phyloP scores from a whole-genome alignment of 805 yeast species.

The Candida tallmaniae region DNA sequence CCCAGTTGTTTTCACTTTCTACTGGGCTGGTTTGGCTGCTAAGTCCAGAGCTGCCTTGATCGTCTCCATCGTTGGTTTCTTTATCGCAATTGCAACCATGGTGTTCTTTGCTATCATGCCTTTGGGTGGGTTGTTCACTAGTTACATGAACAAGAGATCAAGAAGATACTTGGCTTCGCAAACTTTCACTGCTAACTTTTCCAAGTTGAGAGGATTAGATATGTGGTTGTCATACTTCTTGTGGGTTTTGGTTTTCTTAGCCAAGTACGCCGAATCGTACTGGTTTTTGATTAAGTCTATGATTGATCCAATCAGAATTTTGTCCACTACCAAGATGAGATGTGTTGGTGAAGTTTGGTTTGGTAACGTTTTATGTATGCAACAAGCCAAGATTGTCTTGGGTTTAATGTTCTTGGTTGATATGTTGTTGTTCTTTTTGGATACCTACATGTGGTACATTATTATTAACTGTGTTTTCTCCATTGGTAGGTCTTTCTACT shows the following conservation, averaged over 20 bases:
- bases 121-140: constrained; percentile 90
- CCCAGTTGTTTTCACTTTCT: constrained; percentile 82
- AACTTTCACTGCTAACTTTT: constrained; percentile 90
- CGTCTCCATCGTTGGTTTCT: constrained; percentile 82
- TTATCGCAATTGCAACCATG: constrained; percentile 80
- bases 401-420: constrained; percentile 94
- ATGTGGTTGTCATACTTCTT: constrained; percentile 94
- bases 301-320: constrained; percentile 90
- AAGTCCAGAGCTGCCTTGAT: constrained; percentile 69
- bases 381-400: constrained; percentile 83
- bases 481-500: constrained; percentile 94
- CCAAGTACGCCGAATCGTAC: constrained; percentile 88
- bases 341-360: constrained; percentile 96
- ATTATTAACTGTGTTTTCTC: constrained; percentile 92
- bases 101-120: constrained; percentile 93
- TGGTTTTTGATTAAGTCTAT: constrained; percentile 83
- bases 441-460: constrained; percentile 99
- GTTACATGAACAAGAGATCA: constrained; percentile 80
- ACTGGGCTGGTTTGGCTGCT: constrained; percentile 65
- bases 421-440: constrained; percentile 93
- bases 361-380: constrained; percentile 66
- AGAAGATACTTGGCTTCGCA: constrained; percentile 91
- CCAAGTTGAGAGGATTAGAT: constrained; percentile 77
- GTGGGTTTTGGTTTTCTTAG: constrained; percentile 86
- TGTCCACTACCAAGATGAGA: constrained; percentile 83